Percentiles rank a stretch among this genome's conserved stretches.
These are phyloP conservation scores for Termitomyces sp. DNA, from an alignment of 768 basidiomycete genomes.

Conservation along the genomic window DNA sequence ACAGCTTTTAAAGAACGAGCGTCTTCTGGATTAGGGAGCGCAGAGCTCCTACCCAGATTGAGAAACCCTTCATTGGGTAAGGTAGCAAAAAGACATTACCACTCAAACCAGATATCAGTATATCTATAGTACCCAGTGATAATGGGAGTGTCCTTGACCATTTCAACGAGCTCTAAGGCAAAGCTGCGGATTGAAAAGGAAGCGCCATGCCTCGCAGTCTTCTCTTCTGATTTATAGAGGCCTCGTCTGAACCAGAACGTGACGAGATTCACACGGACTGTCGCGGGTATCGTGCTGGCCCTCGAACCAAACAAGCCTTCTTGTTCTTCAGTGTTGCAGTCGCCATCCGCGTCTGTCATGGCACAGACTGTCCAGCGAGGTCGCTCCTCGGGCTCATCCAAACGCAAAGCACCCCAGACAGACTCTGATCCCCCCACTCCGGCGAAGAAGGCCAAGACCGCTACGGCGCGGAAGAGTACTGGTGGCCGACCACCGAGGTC, in stretches of 20 bases:
- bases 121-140: slow-evolving; percentile 76
- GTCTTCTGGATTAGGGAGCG: slow-evolving; percentile 54
- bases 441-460: slow-evolving; percentile 43
- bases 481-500: slow-evolving; percentile 54
- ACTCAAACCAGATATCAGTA: slow-evolving; percentile 82
- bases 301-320: slow-evolving; percentile 16
- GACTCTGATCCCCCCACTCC: slow-evolving; percentile 42
- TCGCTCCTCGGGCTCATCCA: slow-evolving; percentile 31
- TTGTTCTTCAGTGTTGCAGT: no score
- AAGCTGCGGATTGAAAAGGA: slow-evolving; percentile 1
- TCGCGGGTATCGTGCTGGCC: slow-evolving; percentile 5
- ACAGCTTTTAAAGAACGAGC: slow-evolving; percentile 60
- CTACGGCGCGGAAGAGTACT: slow-evolving; percentile 83
- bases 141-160: slow-evolving; percentile 30
- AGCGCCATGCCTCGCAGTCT: background rate
- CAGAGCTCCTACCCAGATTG: slow-evolving; percentile 45
- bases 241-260: slow-evolving; percentile 1
- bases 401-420: slow-evolving; percentile 39
- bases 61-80: background rate
- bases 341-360: slow-evolving; percentile 32
- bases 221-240: background rate
- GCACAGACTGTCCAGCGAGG: slow-evolving; percentile 63
- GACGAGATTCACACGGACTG: slow-evolving; percentile 8
- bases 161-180: slow-evolving; percentile 9
- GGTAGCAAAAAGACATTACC: slow-evolving; percentile 32